Percentiles rank a stretch among this genome's conserved stretches.
These are phyloP conservation scores for Vitis amurensis DNA, from an alignment of 164 flowering plant species.

Conservation along the genomic window DNA sequence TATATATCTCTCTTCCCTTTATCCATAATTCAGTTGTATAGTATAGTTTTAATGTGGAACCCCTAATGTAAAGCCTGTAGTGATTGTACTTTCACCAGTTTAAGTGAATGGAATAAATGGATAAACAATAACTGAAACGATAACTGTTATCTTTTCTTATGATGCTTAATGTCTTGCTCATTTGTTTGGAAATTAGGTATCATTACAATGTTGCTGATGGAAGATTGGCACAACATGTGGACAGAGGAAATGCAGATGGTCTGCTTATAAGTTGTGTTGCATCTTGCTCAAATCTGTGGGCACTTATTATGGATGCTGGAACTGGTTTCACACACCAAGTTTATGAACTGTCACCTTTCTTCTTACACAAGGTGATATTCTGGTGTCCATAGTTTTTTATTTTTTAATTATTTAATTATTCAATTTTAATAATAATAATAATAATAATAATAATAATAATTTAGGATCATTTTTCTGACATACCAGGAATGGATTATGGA, in stretches of 20 bases:
- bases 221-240: slow-evolving; percentile 79
- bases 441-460: neutral
- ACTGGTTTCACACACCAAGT: slow-evolving; percentile 79
- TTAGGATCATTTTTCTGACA: slow-evolving; percentile 1
- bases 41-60: too few species aligned
- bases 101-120: too few species aligned
- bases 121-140: too few species aligned
- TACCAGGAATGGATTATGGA: slow-evolving; percentile 91
- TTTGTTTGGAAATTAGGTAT: slow-evolving; percentile 43
- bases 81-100: too few species aligned
- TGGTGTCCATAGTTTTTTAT: neutral
- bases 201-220: slow-evolving; percentile 87
- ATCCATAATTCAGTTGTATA: too few species aligned
- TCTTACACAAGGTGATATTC: slow-evolving; percentile 69
- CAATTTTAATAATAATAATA: too few species aligned
- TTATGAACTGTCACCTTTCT: slow-evolving; percentile 69
- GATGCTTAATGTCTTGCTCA: slow-evolving; percentile 2
- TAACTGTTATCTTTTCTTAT: neutral
- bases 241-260: slow-evolving; percentile 83
- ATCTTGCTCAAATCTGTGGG: slow-evolving; percentile 89
- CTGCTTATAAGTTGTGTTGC: slow-evolving; percentile 79
- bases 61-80: too few species aligned
- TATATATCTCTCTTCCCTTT: too few species aligned
- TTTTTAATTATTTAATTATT: neutral
- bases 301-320: slow-evolving; percentile 93